phyloP scores from a whole-genome alignment of 345 rosid genomes.

The Brassica juncea region DNA sequence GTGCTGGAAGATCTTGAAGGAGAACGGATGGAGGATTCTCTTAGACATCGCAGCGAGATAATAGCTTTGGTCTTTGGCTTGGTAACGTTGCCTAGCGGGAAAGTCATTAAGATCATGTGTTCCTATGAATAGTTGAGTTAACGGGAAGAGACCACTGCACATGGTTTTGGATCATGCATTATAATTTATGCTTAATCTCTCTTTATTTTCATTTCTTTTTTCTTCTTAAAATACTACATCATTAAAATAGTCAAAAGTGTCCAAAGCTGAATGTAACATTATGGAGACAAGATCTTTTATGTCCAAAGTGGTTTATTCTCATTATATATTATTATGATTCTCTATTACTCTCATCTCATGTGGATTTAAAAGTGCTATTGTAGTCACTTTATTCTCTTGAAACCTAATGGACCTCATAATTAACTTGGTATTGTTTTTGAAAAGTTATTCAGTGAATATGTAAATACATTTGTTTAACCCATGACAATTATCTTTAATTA shows the following conservation, averaged over 20 bases:
- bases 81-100: constrained; percentile 42
- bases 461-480: neutral
- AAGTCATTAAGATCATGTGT: constrained; percentile 55
- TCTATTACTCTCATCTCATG: constrained; percentile 10
- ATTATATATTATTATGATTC: neutral
- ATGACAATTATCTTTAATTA: too few relatives aligned
- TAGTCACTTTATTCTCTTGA: constrained; percentile 21
- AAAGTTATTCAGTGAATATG: neutral
- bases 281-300: constrained; percentile 38
- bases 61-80: constrained; percentile 60
- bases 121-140: constrained; percentile 12
- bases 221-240: neutral
- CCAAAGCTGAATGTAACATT: constrained; percentile 40
- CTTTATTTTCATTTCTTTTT: neutral
- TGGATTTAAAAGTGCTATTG: constrained; percentile 13
- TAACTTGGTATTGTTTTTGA: neutral
- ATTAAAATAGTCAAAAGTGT: constrained; percentile 26
- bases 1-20: constrained; percentile 70
- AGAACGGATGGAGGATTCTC: constrained; percentile 65
- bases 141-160: constrained; percentile 39
- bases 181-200: neutral
- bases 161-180: constrained; percentile 30
- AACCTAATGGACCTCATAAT: constrained; percentile 31
- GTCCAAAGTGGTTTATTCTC: constrained; percentile 40
- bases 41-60: constrained; percentile 65